Base-by-base conservation (phyloP, 108 stramenopile species). In the Cyclostephanos tholiformis region DNA sequence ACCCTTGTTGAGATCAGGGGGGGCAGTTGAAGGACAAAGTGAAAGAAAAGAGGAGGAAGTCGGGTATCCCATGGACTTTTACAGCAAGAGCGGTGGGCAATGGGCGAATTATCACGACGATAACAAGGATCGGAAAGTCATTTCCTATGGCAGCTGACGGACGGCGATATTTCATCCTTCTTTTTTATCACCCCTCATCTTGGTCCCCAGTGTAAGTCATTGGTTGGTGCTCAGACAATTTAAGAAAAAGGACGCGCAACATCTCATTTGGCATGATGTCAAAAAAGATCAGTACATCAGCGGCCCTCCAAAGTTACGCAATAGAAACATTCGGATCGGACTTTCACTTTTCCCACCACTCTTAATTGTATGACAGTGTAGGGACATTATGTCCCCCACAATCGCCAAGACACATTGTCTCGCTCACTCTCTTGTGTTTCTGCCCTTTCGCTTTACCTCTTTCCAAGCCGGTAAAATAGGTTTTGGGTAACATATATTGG, bases 41-140 rank as follows among this genome's bases (percentile, higher is more conserved):
- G 64, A 29, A 19, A 19, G 48, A 12, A 41, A 0, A 32, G 67
- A 57, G 20, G 41, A 50, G 20, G 83, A 83, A 10, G 79, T 82
- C 20, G 73, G 58, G 35, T 98, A 99, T 84, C 98, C 98, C 32
- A 98, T 98, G 97, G 99, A 99, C 76, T 99, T 89, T 65, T 99
- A 99, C 77, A 82, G 88, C 22, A 76, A 87, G n/a, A 89, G 71
- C 49, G 88, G 95, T 50, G 96, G 97, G 26, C 86, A 88, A 13
- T 99, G 98, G 98, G 91, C 89, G 44, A 99, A 99, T 74, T 97
- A 96, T 66, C 79, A 91, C 69, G 86, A 82, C 11, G 64, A 66
- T 10, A 90, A 88, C 49, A 86, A 83, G 35, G 63, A 79, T 52
- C 74, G 89, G 36, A 66, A 71, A 59, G 60, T 73, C 39, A 4